These are phyloP conservation scores for Sonneratia caseolaris DNA, from an alignment of 345 rosid genomes.

Conservation along the genomic window DNA sequence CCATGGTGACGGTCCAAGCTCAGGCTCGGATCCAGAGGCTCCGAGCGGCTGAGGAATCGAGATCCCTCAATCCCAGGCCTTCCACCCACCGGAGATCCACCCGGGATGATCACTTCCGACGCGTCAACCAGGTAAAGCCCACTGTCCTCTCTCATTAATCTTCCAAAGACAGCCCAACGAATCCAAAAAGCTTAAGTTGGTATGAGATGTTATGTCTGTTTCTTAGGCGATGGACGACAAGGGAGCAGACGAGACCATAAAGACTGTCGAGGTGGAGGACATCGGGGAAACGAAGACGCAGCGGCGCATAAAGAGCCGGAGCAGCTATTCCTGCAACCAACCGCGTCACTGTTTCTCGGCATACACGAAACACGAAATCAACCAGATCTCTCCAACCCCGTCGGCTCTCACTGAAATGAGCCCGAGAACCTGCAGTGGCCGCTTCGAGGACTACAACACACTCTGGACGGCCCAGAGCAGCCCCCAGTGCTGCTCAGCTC, in stretches of 20 bases:
- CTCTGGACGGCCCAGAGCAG: conserved; percentile 54
- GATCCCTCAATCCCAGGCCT: conserved; percentile 31
- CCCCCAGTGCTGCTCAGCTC: conserved; percentile 51
- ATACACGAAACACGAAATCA: conserved; percentile 23
- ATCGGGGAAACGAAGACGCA: conserved; percentile 25
- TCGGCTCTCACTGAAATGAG: conserved; percentile 64
- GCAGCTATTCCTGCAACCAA: conserved; percentile 26
- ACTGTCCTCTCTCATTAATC: neutral
- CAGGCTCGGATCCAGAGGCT: conserved; percentile 66
- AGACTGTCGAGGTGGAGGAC: conserved; percentile 90
- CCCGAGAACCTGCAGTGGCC: conserved; percentile 59
- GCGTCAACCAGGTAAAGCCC: conserved; percentile 28
- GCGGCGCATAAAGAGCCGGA: conserved; percentile 27
- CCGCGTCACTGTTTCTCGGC: conserved; percentile 26
- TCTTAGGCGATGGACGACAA: conserved; percentile 42
- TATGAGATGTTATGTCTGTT: neutral
- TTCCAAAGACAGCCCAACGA: neutral
- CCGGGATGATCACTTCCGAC: conserved; percentile 19
- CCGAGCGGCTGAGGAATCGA: conserved; percentile 35
- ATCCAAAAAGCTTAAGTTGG: no score
- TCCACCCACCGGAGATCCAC: conserved; percentile 44
- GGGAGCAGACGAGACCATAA: conserved; percentile 57
- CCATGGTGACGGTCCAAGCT: conserved; percentile 67
- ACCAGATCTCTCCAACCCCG: conserved; percentile 42
- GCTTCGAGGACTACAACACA: conserved; percentile 56